Base-by-base conservation (phyloP, 805 yeast species). In the Cyberlindnera misumaiensis region DNA sequence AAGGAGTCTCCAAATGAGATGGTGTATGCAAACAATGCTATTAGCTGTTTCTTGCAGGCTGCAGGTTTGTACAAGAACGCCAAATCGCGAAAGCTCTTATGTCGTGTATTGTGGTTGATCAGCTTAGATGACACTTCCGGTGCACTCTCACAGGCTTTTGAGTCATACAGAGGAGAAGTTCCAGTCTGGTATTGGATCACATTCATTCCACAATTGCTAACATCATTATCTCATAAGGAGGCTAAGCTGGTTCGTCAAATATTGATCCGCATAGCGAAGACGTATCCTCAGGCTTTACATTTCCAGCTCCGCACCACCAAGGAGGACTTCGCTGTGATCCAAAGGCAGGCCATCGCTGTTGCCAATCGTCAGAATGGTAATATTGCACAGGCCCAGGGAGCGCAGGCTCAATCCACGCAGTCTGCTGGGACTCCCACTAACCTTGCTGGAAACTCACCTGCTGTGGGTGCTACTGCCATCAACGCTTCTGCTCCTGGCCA, bases 181-280 rank as follows among this genome's bases (percentile, higher is more conserved):
- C 98, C 99, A 4, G 96, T 90, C 3, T 93, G 99, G 99, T 90
- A 90, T 60, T 93, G 97, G 97, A 87, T 93, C 32, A 87, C 97
- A 0, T 93, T 83, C 53, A 88, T 93, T 48, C 98, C 98, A 3
- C 98, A 94, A 61, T 68, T 93, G 43, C 67, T 93, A 49, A 82
- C 96, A 0, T 81, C 96, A 0, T 67, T 93, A 43, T 85, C 97
- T 1, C 95, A 88, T 50, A 83, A 79, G 50, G 97, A 93, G 58
- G 97, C 97, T 0, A 73, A 77, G 40, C 70, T 88, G 59, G 96
- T 90, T 2, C 80, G 96, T 44, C 88, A 80, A 51, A 83, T 93
- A 32, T 70, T 93, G 56, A 83, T 88, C 38, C 72, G 93, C 48
- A 93, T 93, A 55, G 98, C 98, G 1, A 93, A 93, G 66, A 81